Conservation (phyloP, 1,284 basidiomycete genomes). For the Dichomitus squalens region DNA sequence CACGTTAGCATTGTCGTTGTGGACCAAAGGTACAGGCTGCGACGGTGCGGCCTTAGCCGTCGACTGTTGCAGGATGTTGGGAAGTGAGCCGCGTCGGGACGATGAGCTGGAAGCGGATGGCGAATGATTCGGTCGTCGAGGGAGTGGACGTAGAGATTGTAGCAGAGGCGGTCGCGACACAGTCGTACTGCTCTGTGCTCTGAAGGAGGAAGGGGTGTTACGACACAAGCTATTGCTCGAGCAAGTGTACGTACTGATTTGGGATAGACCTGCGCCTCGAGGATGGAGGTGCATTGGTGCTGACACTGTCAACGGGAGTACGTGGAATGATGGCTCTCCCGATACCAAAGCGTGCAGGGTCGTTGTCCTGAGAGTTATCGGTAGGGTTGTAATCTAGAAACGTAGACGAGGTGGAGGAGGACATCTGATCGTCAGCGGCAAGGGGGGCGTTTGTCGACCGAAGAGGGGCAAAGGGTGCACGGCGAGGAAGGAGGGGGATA, state of each 20-base stretch:
- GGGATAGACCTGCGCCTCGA: constrained; percentile 32
- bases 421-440: constrained; percentile 32
- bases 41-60: constrained; percentile 19
- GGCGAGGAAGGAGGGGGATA: constrained; percentile 20
- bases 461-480: constrained; percentile 33
- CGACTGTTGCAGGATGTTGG: constrained; percentile 29
- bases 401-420: constrained; percentile 27
- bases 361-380: constrained; percentile 30
- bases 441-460: constrained; percentile 26
- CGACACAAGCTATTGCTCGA: not conserved
- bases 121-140: constrained; percentile 30
- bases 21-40: constrained; percentile 13
- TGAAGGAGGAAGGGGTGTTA: constrained; percentile 16
- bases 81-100: constrained; percentile 29
- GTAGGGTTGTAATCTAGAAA: constrained; percentile 27
- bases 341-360: constrained; percentile 27
- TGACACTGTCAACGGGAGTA: constrained; percentile 25
- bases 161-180: constrained; percentile 26
- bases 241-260: constrained; percentile 30
- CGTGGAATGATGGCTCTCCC: constrained; percentile 31
- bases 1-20: constrained; percentile 16
- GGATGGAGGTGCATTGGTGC: constrained; percentile 19
- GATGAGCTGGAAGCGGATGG: constrained; percentile 27
- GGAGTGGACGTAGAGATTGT: constrained; percentile 23
- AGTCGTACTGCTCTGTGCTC: constrained; percentile 24